A percentile compares a stretch with the other conserved stretches of the same genome.
Evolutionary conservation across 2,329 filamentous ascomycete genomes (phyloP).

Genomic region (Macrophomina tecta): DNA sequence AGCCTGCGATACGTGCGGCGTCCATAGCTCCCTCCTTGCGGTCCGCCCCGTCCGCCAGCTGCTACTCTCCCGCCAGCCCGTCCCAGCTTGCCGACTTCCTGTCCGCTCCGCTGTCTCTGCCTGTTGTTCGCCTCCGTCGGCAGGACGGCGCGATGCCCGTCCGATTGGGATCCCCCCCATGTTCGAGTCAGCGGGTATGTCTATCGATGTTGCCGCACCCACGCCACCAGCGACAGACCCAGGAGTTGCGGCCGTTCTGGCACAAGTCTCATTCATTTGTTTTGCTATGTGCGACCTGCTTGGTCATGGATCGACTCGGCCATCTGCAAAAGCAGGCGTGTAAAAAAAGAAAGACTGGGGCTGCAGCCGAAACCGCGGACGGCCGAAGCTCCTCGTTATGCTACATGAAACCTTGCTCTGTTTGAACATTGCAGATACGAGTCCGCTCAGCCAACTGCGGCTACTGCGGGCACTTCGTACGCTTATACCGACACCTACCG

Average conservation of each 20-base stretch:
- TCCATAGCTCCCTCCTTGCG: background rate
- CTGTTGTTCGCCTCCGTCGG: background rate
- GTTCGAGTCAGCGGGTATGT: background rate
- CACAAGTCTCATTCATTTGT: background rate
- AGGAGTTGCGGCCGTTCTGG: background rate
- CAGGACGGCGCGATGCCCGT: background rate
- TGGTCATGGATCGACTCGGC: background rate
- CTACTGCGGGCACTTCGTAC: background rate
- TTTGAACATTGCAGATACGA: slow-evolving; percentile 24
- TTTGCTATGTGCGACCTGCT: slow-evolving; percentile 19
- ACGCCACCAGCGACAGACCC: background rate
- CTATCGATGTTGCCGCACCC: background rate
- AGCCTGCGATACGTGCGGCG: background rate
- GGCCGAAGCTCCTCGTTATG: slow-evolving; percentile 9
- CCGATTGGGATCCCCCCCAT: background rate
- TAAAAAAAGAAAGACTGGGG: slow-evolving; percentile 12
- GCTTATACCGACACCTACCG: slow-evolving; percentile 20
- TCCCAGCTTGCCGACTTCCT: background rate
- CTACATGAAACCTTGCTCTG: slow-evolving; percentile 21
- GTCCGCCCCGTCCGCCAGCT: background rate
- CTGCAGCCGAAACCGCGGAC: slow-evolving; percentile 7
- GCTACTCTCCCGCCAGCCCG: background rate
- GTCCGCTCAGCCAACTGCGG: slow-evolving; percentile 12
- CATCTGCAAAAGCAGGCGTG: slow-evolving; percentile 11
- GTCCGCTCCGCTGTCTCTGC: background rate